Conservation (phyloP, 176 grass and related monocot species). For the Ensete ventricosum region DNA sequence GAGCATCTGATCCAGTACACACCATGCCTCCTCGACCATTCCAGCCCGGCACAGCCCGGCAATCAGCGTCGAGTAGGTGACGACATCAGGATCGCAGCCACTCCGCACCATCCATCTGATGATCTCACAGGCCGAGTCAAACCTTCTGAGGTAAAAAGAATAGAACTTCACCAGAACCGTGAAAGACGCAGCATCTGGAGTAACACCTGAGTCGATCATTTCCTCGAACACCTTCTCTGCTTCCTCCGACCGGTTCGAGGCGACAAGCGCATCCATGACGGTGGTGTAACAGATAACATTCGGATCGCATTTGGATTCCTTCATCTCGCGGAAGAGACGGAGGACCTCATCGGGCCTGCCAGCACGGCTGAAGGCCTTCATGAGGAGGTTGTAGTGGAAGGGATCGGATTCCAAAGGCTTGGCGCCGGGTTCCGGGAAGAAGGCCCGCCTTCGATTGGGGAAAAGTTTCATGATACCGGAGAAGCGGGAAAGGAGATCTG, state of each 20-base stretch:
- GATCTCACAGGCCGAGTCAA: conserved; percentile 46
- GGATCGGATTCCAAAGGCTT: conserved; percentile 9
- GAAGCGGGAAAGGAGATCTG: conserved; percentile 5
- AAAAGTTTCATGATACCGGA: background rate
- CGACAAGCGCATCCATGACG: conserved; percentile 55
- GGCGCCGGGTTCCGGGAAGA: background rate
- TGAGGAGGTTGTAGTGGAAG: conserved; percentile 64
- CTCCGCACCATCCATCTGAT: conserved; percentile 57
- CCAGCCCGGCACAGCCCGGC: conserved; percentile 39
- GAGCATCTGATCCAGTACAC: conserved; percentile 78
- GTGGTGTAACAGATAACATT: conserved; percentile 51
- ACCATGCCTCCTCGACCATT: conserved; percentile 45
- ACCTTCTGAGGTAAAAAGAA: conserved; percentile 58
- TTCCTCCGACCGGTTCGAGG: conserved; percentile 35
- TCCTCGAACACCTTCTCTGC: conserved; percentile 71
- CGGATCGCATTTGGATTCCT: conserved; percentile 28
- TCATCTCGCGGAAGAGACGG: conserved; percentile 44
- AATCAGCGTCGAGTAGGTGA: conserved; percentile 63
- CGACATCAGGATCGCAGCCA: conserved; percentile 36
- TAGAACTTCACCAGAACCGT: conserved; percentile 74
- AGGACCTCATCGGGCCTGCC: conserved; percentile 51
- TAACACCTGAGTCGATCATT: conserved; percentile 61
- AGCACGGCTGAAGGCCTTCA: conserved; percentile 37
- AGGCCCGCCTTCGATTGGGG: background rate
- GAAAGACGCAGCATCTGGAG: conserved; percentile 35